phyloP scores from a whole-genome alignment of 108 stramenopile species.

The Pseudonitzschia delicatissima region DNA sequence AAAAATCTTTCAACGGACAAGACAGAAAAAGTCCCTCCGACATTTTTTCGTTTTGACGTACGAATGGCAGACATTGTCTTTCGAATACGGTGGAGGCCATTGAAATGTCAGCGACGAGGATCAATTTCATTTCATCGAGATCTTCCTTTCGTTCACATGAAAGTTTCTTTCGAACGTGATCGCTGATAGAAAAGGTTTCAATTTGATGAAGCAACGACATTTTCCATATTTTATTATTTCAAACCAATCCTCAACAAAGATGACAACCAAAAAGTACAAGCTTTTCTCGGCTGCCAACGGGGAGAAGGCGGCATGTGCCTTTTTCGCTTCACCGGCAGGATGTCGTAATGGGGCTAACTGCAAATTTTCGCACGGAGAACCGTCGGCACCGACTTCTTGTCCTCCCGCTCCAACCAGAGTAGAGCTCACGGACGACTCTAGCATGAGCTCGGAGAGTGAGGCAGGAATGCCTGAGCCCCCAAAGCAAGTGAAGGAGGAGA shows the following conservation, averaged over 20 bases:
- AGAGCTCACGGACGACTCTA: constrained; percentile 33
- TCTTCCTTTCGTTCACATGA: too few species aligned
- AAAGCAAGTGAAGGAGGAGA: constrained; percentile 9
- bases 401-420: neutral
- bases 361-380: constrained; percentile 61
- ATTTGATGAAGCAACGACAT: too few species aligned
- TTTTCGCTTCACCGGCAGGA: constrained; percentile 65
- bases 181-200: too few species aligned
- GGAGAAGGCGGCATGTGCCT: constrained; percentile 59
- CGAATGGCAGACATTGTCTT: too few species aligned
- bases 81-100: too few species aligned
- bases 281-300: constrained; percentile 42
- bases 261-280: constrained; percentile 57
- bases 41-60: too few species aligned
- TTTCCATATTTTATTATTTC: too few species aligned
- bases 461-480: constrained; percentile 28
- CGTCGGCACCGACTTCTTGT: constrained; percentile 6
- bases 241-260: neutral
- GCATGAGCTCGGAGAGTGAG: constrained; percentile 77
- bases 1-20: too few species aligned
- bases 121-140: too few species aligned
- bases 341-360: constrained; percentile 85
- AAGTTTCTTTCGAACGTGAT: too few species aligned
- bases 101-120: too few species aligned
- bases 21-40: too few species aligned